A percentile compares a stretch with the other conserved stretches of the same genome.
phyloP scores from a whole-genome alignment of 2,329 filamentous ascomycete genomes.

The Claviceps sp. region DNA sequence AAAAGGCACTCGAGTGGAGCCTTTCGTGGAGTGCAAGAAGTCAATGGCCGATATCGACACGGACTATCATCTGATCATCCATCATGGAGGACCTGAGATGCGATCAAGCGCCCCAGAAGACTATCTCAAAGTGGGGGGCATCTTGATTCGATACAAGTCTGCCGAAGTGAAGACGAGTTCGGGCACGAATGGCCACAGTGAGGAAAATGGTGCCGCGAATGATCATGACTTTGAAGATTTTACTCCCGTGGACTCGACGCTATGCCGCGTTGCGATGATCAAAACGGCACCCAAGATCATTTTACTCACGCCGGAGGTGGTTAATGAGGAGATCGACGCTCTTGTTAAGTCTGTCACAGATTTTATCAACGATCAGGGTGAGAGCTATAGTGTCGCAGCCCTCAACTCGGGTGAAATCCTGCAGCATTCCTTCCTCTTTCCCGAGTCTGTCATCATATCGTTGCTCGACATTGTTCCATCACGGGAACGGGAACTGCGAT shows the following conservation, averaged over 20 bases:
- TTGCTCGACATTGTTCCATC: constrained; percentile 28
- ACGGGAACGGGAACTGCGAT: constrained; percentile 9
- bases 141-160: constrained; percentile 11
- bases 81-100: constrained; percentile 8
- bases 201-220: neutral
- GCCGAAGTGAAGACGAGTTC: neutral
- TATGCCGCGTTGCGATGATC: neutral
- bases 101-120: constrained; percentile 9
- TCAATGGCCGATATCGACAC: constrained; percentile 12
- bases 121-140: constrained; percentile 17
- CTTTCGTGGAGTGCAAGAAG: constrained; percentile 17
- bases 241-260: neutral
- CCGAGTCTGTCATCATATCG: constrained; percentile 26
- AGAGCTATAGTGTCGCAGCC: neutral
- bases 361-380: neutral
- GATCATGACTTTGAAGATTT: neutral
- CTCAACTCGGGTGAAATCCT: constrained; percentile 2
- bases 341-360: neutral
- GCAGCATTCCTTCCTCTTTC: constrained; percentile 7
- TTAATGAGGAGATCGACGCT: neutral
- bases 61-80: constrained; percentile 22
- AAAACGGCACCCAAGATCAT: neutral
- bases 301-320: constrained; percentile 1
- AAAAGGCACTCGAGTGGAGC: constrained; percentile 8
- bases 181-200: neutral